Evolutionary conservation across 108 stramenopile genomes (phyloP).

Genomic region (Fragilaria radians): DNA sequence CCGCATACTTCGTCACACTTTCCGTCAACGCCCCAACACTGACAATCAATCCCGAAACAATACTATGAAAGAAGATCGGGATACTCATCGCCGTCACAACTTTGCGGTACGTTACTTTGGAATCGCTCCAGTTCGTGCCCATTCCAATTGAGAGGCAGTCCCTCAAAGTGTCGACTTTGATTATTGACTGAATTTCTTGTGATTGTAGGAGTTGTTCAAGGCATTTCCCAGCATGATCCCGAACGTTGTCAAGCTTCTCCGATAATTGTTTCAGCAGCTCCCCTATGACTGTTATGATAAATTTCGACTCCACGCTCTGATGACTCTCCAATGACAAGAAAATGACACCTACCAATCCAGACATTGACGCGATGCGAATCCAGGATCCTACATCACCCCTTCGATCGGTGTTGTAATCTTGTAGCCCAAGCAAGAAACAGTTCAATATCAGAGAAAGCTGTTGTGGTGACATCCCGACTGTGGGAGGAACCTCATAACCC

Average conservation of each 20-base stretch:
- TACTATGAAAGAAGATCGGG: conserved; percentile 55
- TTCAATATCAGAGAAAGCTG: conserved; percentile 58
- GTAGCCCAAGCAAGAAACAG: conserved; percentile 62
- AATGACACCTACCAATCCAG: conserved; percentile 58
- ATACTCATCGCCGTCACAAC: conserved; percentile 57
- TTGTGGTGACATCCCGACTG: conserved; percentile 7
- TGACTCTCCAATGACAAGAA: conserved; percentile 6
- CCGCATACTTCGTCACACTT: conserved; percentile 74
- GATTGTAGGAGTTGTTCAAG: conserved; percentile 58
- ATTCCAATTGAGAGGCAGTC: conserved; percentile 40
- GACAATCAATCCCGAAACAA: conserved; percentile 82
- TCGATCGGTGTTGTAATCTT: conserved; percentile 94
- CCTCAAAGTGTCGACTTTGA: no score
- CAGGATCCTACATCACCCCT: conserved; percentile 98
- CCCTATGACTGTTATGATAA: conserved; percentile 40
- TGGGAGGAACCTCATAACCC: background rate
- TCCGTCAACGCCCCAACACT: conserved; percentile 94
- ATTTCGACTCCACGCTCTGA: conserved; percentile 23
- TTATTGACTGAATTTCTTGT: no score
- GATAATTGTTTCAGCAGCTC: conserved; percentile 79
- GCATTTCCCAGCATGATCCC: conserved; percentile 73
- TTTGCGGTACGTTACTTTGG: conserved; percentile 30
- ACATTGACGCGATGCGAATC: conserved; percentile 89
- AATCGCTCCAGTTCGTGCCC: conserved; percentile 17
- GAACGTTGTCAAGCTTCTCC: conserved; percentile 90